Conservation (phyloP, 2,329 filamentous ascomycete species). For the Fusarium sublunatum region DNA sequence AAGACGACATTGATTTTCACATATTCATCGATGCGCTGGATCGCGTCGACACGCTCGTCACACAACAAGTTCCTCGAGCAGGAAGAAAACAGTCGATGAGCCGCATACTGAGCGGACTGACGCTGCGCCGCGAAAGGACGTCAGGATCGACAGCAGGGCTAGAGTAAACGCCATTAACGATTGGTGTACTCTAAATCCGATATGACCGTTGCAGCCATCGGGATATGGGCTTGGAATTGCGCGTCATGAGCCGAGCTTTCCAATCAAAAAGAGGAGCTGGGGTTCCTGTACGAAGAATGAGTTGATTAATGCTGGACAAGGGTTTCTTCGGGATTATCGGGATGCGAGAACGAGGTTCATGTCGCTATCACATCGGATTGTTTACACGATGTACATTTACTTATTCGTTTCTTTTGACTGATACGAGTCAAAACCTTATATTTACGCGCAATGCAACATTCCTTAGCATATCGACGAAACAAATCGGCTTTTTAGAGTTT, state of each 20-base stretch:
- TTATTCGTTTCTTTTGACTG: conserved; percentile 21
- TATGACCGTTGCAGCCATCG: conserved; percentile 6
- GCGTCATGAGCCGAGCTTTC: conserved; percentile 7
- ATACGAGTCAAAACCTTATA: conserved; percentile 33
- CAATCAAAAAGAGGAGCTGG: conserved; percentile 14
- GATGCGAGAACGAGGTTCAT: conserved; percentile 15
- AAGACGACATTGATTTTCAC: conserved; percentile 44
- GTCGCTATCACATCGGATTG: conserved; percentile 3
- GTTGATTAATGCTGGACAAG: conserved; percentile 9
- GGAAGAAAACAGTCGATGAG: conserved; percentile 36
- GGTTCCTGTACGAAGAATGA: conserved; percentile 16
- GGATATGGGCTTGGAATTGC: conserved; percentile 1
- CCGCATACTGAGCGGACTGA: conserved; percentile 35
- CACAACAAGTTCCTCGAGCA: conserved; percentile 24
- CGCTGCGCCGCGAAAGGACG: conserved; percentile 33
- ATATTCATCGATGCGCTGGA: conserved; percentile 44
- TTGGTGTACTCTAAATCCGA: conserved; percentile 8
- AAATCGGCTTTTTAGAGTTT: conserved; percentile 9
- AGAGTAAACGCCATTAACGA: conserved; percentile 10
- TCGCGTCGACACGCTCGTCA: conserved; percentile 41
- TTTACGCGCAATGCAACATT: conserved; percentile 28
- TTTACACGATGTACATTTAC: conserved; percentile 8
- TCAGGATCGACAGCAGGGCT: conserved; percentile 14
- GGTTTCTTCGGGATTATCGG: neutral
- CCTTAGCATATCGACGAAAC: conserved; percentile 24